Evolutionary conservation across 2,329 filamentous ascomycete genomes (phyloP).

Genomic region (Pleomassaria siparia): DNA sequence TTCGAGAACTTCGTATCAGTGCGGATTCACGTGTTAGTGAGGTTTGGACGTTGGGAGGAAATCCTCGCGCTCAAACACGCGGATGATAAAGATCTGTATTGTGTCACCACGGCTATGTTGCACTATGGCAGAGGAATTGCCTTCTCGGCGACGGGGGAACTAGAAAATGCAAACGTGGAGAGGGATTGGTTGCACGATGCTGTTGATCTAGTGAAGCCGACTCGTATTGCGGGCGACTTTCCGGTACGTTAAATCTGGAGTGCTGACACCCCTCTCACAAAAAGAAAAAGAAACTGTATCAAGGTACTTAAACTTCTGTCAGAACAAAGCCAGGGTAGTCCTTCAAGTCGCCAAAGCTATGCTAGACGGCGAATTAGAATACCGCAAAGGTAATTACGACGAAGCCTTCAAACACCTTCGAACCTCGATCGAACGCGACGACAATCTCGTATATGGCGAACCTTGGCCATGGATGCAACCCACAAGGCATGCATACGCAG

Average conservation of each 20-base stretch:
- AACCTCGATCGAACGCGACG: conserved; percentile 61
- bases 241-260: no score
- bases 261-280: no score
- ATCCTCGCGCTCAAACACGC: conserved; percentile 61
- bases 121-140: conserved; percentile 72
- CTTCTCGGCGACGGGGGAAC: conserved; percentile 58
- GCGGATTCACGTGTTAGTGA: conserved; percentile 68
- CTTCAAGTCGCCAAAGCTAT: conserved; percentile 62
- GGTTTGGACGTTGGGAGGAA: conserved; percentile 73
- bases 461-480: conserved; percentile 83
- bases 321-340: conserved; percentile 65
- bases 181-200: conserved; percentile 56
- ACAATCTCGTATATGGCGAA: conserved; percentile 68
- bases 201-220: conserved; percentile 54
- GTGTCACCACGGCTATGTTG: conserved; percentile 67
- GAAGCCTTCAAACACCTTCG: conserved; percentile 62
- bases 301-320: no score
- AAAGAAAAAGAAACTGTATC: no score
- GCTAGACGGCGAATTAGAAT: conserved; percentile 73
- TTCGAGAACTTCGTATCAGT: conserved; percentile 71
- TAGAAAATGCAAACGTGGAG: conserved; percentile 58
- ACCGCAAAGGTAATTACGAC: conserved; percentile 62
- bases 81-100: conserved; percentile 62
- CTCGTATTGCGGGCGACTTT: conserved; percentile 63
- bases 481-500: conserved; percentile 69